These are phyloP conservation scores for Zarea fungicola DNA, from an alignment of 2,329 filamentous ascomycete genomes.

Conservation along the genomic window DNA sequence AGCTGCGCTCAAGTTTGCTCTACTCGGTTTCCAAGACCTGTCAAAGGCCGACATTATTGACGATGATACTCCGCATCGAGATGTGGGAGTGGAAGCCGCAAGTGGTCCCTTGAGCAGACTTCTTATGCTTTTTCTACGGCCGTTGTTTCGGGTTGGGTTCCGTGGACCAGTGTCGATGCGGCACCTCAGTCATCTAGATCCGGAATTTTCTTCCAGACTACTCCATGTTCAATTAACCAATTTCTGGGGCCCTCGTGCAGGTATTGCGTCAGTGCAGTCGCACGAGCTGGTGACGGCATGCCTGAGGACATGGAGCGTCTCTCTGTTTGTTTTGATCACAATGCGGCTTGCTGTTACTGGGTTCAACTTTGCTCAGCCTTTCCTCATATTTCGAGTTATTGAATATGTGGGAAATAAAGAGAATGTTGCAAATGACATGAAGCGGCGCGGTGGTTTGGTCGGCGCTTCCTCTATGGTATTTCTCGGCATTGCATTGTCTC, in stretches of 20 bases:
- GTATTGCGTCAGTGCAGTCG: too few relatives aligned
- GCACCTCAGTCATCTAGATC: background rate
- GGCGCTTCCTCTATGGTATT: background rate
- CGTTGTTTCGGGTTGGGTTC: background rate
- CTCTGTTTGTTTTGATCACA: background rate
- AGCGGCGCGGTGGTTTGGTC: background rate
- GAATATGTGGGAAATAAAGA: conserved; percentile 18
- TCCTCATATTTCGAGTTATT: background rate
- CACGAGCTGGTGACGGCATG: conserved; percentile 7
- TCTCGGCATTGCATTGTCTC: background rate
- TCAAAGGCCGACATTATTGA: background rate
- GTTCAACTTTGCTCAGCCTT: background rate
- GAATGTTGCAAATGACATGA: background rate
- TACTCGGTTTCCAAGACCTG: background rate
- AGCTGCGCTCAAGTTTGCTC: background rate
- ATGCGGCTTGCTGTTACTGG: background rate
- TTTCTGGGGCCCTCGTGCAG: background rate
- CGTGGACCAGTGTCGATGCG: background rate
- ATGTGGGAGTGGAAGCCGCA: background rate
- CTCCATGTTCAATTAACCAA: background rate
- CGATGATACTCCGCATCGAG: background rate
- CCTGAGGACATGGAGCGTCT: conserved; percentile 19
- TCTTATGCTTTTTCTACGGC: background rate
- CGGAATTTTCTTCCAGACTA: background rate
- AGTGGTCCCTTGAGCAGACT: background rate